phyloP scores from a whole-genome alignment of 148 eudicot species.

The Camellia sinensis region DNA sequence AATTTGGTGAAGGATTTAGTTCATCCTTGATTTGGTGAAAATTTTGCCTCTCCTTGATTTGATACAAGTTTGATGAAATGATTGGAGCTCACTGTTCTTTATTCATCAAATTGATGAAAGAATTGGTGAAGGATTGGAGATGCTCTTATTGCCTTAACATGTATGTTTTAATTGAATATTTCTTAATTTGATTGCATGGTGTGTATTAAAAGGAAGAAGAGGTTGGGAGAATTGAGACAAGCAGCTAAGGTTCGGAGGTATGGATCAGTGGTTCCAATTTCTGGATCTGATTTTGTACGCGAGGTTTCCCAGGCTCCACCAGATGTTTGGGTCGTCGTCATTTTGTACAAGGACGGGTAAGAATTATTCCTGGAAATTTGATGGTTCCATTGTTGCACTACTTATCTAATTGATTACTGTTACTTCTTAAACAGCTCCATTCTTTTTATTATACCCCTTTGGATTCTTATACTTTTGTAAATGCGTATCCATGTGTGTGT shows the following conservation, averaged over 20 bases:
- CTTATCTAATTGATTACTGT: neutral
- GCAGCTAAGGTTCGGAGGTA: conserved; percentile 66
- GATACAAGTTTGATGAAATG: no score
- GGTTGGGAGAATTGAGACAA: conserved; percentile 76
- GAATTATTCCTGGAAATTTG: neutral
- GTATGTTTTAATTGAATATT: neutral
- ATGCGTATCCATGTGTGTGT: neutral
- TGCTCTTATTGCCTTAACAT: no score
- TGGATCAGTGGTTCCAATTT: conserved; percentile 73
- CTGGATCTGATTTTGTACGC: conserved; percentile 91
- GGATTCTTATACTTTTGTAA: neutral
- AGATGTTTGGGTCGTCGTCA: conserved; percentile 87
- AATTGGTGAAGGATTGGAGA: no score
- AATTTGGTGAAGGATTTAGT: no score
- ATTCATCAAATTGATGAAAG: no score
- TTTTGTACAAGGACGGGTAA: conserved; percentile 92
- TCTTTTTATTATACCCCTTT: neutral
- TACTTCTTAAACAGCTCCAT: neutral
- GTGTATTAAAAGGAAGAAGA: conserved; percentile 60
- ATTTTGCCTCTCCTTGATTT: no score
- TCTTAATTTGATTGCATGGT: conserved; percentile 2
- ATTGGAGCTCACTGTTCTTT: no score
- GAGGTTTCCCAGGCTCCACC: conserved; percentile 94
- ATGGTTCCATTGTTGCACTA: neutral
- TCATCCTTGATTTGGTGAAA: no score